Evolutionary conservation across 1,139 yeast species (phyloP).

Genomic region (Saccharomyces hybrid): DNA sequence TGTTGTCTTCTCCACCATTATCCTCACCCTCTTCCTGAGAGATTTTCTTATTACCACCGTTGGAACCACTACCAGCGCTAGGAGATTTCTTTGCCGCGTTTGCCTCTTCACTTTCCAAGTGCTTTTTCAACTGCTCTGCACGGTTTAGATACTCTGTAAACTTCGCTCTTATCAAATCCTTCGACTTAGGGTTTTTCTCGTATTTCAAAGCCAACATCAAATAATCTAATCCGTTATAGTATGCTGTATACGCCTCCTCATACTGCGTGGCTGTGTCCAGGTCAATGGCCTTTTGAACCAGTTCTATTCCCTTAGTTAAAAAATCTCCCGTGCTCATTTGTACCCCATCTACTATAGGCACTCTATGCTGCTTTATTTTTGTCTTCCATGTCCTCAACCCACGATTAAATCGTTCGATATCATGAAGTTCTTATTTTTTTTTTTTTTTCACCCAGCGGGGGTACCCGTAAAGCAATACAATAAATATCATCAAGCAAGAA

Average conservation of each 20-base stretch:
- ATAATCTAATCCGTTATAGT: conserved; percentile 90
- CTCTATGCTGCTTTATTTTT: background rate
- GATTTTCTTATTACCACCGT: conserved; percentile 33
- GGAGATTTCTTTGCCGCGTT: conserved; percentile 35
- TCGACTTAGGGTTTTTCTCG: conserved; percentile 84
- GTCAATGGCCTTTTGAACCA: conserved; percentile 90
- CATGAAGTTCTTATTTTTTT: background rate
- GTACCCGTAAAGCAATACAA: background rate
- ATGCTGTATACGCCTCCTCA: conserved; percentile 89
- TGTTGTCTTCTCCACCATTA: conserved; percentile 68
- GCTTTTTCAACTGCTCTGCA: conserved; percentile 91
- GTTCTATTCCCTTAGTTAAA: conserved; percentile 84
- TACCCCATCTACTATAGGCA: background rate
- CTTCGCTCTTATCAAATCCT: conserved; percentile 80
- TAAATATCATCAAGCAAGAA: background rate
- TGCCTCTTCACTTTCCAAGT: conserved; percentile 56
- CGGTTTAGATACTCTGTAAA: conserved; percentile 86
- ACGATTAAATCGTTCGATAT: background rate
- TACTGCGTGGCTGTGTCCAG: conserved; percentile 87
- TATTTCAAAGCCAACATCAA: conserved; percentile 93
- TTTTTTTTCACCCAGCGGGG: conserved; percentile 1
- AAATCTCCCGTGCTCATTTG: conserved; percentile 66
- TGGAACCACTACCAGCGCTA: conserved; percentile 11
- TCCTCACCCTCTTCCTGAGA: conserved; percentile 40
- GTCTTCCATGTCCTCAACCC: background rate